Base-by-base conservation (phyloP, 1,284 basidiomycete species). In the Sporisorium iseilematis-ciliati region DNA sequence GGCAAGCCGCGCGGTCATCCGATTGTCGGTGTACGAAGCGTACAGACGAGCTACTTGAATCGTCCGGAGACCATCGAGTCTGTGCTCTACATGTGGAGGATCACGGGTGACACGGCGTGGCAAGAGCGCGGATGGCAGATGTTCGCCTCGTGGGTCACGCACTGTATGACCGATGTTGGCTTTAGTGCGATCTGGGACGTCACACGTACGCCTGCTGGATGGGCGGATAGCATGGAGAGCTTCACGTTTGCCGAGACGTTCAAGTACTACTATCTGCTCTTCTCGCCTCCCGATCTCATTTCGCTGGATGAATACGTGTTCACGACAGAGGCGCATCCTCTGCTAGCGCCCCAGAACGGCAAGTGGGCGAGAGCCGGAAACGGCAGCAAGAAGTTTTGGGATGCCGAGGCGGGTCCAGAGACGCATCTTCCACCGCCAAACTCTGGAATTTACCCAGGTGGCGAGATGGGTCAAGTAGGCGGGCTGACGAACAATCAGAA, bases 51-150 rank as follows among this genome's bases (percentile, higher is more conserved):
- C 42, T 83, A 83, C 55, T 80, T 82, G 23, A 83, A 81, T 55
- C 82, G 89, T 8, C 89, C 89, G 18, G 89, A 89, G 80, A 89
- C 88, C 18, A 89, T 89, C 79, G 89, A 89, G 83, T 87, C 85
- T 25, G 87, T 89, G 31, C 88, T 88, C 65, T 85, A 84, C 78
- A 88, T 88, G 87, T 89, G 86, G 81, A 85, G 89, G 45, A 77
- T 89, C 26, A 89, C 89, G 0, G 89, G 89, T 21, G 88, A 89
- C 79, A 79, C 82, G 7, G 85, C 85, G 62, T 89, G 89, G 89
- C 73, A 81, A 66, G 88, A 89, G 60, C 85, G 87, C 42, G 89
- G 89, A 4, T 90, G 89, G 89, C 86, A 87, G 70, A 89, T 89
- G 89, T 90, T 89, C 62, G 85, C 86, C 6, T 86, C 85, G 10